phyloP scores from a whole-genome alignment of 2,329 filamentous ascomycete species.

The Phoma sp. region DNA sequence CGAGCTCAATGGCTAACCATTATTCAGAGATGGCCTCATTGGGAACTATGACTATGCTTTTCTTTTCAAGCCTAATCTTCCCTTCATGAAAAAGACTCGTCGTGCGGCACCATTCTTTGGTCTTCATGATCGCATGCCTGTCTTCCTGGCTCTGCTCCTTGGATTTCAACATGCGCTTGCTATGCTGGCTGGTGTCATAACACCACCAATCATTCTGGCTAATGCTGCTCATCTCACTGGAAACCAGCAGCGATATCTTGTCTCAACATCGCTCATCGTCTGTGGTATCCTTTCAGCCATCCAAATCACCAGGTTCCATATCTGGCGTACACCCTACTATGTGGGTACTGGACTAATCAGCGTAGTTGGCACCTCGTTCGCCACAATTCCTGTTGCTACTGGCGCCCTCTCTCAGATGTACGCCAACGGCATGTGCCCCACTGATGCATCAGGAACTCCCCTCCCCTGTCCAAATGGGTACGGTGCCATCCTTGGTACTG shows the following conservation, averaged over 20 bases:
- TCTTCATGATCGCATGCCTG: constrained; percentile 78
- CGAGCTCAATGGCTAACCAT: constrained; percentile 16
- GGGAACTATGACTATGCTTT: constrained; percentile 90
- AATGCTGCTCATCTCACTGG: constrained; percentile 67
- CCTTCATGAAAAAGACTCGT: constrained; percentile 73
- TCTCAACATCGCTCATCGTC: constrained; percentile 79
- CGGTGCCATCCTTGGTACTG: constrained; percentile 74
- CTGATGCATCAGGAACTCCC: constrained; percentile 65
- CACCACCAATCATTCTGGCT: constrained; percentile 76
- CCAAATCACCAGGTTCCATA: constrained; percentile 76
- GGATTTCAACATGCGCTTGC: constrained; percentile 80
- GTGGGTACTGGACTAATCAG: constrained; percentile 76
- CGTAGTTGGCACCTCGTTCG: constrained; percentile 79
- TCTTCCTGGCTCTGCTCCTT: constrained; percentile 73
- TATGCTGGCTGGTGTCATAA: constrained; percentile 73
- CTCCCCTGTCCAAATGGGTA: constrained; percentile 79
- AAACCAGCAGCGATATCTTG: constrained; percentile 73
- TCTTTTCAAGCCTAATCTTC: constrained; percentile 80
- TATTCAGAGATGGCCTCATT: constrained; percentile 70
- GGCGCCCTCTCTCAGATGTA: constrained; percentile 81
- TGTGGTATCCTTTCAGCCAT: constrained; percentile 75
- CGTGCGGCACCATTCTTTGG: constrained; percentile 79
- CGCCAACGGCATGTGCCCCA: constrained; percentile 69
- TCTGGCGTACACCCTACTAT: constrained; percentile 71
- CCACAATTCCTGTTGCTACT: constrained; percentile 74